Evolutionary conservation across 306 rosid species (phyloP).

Genomic region (Datisca glomerata): DNA sequence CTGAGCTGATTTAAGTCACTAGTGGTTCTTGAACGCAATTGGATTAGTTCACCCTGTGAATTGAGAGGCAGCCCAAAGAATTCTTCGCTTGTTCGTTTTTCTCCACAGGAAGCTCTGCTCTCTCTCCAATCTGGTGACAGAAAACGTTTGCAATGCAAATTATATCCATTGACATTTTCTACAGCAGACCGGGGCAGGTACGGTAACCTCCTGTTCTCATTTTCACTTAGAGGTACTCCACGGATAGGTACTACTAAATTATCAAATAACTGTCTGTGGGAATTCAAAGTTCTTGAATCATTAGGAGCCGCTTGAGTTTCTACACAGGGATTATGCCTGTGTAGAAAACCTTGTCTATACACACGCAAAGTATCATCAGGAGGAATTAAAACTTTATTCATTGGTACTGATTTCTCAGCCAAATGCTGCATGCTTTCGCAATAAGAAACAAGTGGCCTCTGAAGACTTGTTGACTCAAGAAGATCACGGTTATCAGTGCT

Average conservation of each 20-base stretch:
- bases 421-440: constrained; percentile 25
- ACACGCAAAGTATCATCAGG: constrained; percentile 24
- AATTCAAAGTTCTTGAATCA: constrained; percentile 33
- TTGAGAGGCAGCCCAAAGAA: constrained; percentile 81
- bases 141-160: no score
- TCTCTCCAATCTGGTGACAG: no score
- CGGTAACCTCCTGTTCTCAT: constrained; percentile 28
- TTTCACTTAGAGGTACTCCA: constrained; percentile 30
- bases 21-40: constrained; percentile 45
- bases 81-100: no score
- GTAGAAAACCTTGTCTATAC: constrained; percentile 33
- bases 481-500: constrained; percentile 21
- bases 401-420: constrained; percentile 27
- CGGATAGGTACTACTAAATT: constrained; percentile 25
- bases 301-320: constrained; percentile 21
- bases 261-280: constrained; percentile 32
- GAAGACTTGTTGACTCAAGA: constrained; percentile 29
- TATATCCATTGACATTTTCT: constrained; percentile 20
- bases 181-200: constrained; percentile 28
- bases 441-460: no score
- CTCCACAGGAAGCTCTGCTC: constrained; percentile 20
- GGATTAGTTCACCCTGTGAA: constrained; percentile 84
- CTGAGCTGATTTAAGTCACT: constrained; percentile 27
- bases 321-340: constrained; percentile 22
- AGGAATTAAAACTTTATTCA: constrained; percentile 21